These are phyloP conservation scores for Lolium multiflorum DNA, from an alignment of 176 grass and related monocot species.

Conservation along the genomic window DNA sequence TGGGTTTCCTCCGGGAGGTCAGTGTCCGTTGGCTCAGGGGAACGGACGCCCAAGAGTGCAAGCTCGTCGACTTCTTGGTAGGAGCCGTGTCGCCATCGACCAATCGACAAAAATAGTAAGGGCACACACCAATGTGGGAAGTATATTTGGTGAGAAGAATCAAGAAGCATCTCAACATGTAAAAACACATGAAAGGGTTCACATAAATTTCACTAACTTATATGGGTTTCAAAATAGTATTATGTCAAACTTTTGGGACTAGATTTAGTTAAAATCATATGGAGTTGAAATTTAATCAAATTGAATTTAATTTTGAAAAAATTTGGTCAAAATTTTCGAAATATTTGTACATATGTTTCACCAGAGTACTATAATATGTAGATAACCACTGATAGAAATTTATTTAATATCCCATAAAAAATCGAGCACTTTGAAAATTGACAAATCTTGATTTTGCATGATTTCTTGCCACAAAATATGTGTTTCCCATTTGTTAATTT, in stretches of 20 bases:
- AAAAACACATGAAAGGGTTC: too few species aligned
- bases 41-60: background rate
- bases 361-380: background rate
- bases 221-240: too few species aligned
- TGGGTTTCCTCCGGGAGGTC: background rate
- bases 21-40: background rate
- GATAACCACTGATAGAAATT: background rate
- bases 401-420: too few species aligned
- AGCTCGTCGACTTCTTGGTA: background rate
- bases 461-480: conserved; percentile 5
- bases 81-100: background rate
- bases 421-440: background rate
- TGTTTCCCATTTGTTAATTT: background rate
- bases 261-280: too few species aligned
- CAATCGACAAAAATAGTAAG: background rate
- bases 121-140: too few species aligned
- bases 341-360: background rate
- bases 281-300: too few species aligned
- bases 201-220: too few species aligned
- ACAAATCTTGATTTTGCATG: background rate
- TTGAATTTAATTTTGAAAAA: too few species aligned
- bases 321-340: too few species aligned
- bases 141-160: too few species aligned
- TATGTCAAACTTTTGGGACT: too few species aligned
- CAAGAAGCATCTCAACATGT: too few species aligned